These are phyloP conservation scores for Stylosanthes scabra DNA, from an alignment of 331 rosid species.

Conservation along the genomic window DNA sequence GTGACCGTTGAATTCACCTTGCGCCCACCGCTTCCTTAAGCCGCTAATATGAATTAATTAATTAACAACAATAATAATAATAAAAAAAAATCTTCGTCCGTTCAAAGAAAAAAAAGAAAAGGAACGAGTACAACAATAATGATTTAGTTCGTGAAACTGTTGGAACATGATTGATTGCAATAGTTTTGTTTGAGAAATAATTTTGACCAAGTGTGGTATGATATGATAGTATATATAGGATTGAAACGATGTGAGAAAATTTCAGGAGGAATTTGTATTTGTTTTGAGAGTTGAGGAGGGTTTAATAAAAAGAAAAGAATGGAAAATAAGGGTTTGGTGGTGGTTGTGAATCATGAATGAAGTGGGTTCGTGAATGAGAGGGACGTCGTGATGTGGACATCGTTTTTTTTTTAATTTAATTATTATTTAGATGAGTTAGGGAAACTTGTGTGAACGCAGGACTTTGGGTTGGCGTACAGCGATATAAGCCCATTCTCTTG, in stretches of 20 bases:
- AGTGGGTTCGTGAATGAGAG: slow-evolving; percentile 11
- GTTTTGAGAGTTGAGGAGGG: not conserved
- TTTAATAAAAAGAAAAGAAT: not conserved
- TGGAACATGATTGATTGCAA: too few relatives aligned
- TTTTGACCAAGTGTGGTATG: not conserved
- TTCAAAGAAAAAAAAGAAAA: too few relatives aligned
- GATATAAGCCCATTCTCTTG: not conserved
- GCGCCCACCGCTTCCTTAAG: slow-evolving; percentile 8
- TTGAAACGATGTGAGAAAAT: not conserved
- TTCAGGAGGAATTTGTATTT: too few relatives aligned
- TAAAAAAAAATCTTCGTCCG: not conserved
- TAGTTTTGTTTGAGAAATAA: not conserved
- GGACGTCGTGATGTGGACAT: slow-evolving; percentile 22
- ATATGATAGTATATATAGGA: too few relatives aligned
- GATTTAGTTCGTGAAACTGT: not conserved
- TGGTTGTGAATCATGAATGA: not conserved
- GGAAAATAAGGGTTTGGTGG: not conserved
- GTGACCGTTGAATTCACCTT: not conserved
- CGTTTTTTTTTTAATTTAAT: not conserved
- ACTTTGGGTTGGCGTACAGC: not conserved
- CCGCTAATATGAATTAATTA: not conserved
- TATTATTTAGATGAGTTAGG: slow-evolving; percentile 17
- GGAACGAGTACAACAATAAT: not conserved
- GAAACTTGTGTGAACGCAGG: slow-evolving; percentile 38
- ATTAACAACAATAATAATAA: not conserved